These are phyloP conservation scores for Styphnolobium japonicum DNA, from an alignment of 306 rosid species.

Conservation along the genomic window DNA sequence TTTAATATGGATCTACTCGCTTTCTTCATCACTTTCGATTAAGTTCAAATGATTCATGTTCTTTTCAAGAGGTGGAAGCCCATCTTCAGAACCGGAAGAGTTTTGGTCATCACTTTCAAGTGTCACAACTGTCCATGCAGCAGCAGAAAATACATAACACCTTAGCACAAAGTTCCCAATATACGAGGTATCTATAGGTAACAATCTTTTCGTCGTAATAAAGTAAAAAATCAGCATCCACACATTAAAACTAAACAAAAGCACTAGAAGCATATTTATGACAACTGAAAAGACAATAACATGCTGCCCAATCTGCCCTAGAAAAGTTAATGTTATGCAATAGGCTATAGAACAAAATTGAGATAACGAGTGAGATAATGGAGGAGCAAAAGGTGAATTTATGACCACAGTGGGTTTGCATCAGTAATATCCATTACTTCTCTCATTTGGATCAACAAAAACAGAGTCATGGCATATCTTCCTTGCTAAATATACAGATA, in stretches of 20 bases:
- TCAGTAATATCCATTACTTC: background rate
- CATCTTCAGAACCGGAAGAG: slow-evolving; percentile 64
- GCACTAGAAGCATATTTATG: background rate
- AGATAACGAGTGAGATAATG: background rate
- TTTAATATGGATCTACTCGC: slow-evolving; percentile 33
- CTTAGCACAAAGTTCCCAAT: background rate
- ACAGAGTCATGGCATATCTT: background rate
- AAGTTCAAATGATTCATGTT: slow-evolving; percentile 80
- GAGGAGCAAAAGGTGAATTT: background rate
- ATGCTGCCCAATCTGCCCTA: background rate
- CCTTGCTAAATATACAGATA: background rate
- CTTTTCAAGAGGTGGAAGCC: slow-evolving; percentile 88
- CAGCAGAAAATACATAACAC: slow-evolving; percentile 7
- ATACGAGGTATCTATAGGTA: background rate
- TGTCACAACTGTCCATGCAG: slow-evolving; percentile 35
- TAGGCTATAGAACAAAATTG: background rate
- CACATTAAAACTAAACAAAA: background rate
- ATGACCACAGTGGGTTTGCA: background rate
- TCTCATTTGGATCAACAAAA: background rate
- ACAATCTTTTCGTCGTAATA: background rate
- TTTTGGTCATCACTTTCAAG: slow-evolving; percentile 33
- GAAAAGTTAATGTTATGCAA: background rate
- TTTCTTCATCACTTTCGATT: slow-evolving; percentile 48
- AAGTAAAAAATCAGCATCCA: background rate
- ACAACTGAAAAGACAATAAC: background rate